Base-by-base conservation (phyloP, 495 filamentous ascomycete genomes). In the Hapsidospora chrysogenum region DNA sequence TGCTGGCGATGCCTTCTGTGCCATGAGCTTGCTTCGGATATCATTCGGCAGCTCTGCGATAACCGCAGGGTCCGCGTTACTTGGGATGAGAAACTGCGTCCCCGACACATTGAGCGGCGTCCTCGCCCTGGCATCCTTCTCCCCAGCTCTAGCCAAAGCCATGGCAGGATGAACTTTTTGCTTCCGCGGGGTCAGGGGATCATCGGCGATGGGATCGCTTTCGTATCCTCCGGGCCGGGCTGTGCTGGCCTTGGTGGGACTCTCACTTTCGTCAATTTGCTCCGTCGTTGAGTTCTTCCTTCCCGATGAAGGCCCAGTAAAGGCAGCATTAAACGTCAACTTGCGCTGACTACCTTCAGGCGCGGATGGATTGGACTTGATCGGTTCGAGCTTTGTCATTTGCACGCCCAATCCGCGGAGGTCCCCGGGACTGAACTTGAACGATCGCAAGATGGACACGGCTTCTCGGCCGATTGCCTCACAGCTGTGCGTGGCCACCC, bases 401-500 rank as follows among this genome's bases (percentile, higher is more conserved):
- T 93, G 85, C 2, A 96, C 64, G 0, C 87, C 92, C 17, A 97
- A 57, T 9, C 89, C 89, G 45, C 89, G 63, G 18, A 97, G 62
- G 48, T 96, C 92, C 4, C 86, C 87, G 0, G 89, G 83, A 3
- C 79, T 81, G 47, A 95, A 80, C 27, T 68, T 74, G 52, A 80
- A 81, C n/a, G 75, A 74, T 36, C 74, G 72, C 32, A 96, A 56
- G 46, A 96, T 84, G 0, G 77, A 73, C 13, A 95, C 62, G 0
- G 84, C 78, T 46, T 94, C 84, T 48, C 77, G 83, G 1, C 69
- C 74, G 29, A 96, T 63, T 10, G 73, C 46, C 15, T 79, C 74
- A 14, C 67, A 54, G 28, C 68, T 65, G 49, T 85, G 80, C 0
- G 89, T 93, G 14, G 86, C 70, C 13, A 89, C 73, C 2, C 85